Conservation (phyloP, 352 stramenopile genomes). For the Saprolegnia parasitica region DNA sequence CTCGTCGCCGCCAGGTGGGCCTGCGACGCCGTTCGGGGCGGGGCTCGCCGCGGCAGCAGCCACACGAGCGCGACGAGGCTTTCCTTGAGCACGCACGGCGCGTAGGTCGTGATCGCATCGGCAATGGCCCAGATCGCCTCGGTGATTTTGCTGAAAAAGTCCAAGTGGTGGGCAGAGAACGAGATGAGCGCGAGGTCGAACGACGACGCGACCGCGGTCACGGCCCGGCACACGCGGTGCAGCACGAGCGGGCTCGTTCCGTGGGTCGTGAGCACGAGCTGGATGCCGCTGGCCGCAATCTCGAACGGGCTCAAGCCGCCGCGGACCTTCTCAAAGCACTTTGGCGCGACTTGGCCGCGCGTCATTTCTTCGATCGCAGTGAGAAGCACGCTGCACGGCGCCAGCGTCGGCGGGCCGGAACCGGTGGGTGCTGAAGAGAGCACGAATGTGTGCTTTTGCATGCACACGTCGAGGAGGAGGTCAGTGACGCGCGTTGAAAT, state of each 20-base stretch:
- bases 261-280: slow-evolving; percentile 20
- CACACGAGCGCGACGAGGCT: slow-evolving; percentile 64
- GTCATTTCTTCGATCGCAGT: slow-evolving; percentile 56
- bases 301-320: slow-evolving; percentile 54
- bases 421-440: slow-evolving; percentile 32
- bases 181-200: slow-evolving; percentile 33
- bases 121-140: slow-evolving; percentile 42
- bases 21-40: neutral
- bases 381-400: slow-evolving; percentile 41
- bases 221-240: slow-evolving; percentile 37
- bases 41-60: slow-evolving; percentile 46
- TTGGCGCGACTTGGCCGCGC: slow-evolving; percentile 35
- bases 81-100: slow-evolving; percentile 34
- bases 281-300: slow-evolving; percentile 36
- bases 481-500: slow-evolving; percentile 46
- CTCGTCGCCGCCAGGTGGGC: slow-evolving; percentile 1
- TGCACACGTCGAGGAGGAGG: slow-evolving; percentile 47
- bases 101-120: slow-evolving; percentile 53
- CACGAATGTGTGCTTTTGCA: slow-evolving; percentile 26
- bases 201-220: slow-evolving; percentile 15
- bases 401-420: slow-evolving; percentile 26
- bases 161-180: slow-evolving; percentile 49
- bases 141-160: slow-evolving; percentile 51
- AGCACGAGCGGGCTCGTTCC: slow-evolving; percentile 36
- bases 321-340: slow-evolving; percentile 47